phyloP scores from a whole-genome alignment of 164 flowering plant genomes.

The Litsea cubeba region DNA sequence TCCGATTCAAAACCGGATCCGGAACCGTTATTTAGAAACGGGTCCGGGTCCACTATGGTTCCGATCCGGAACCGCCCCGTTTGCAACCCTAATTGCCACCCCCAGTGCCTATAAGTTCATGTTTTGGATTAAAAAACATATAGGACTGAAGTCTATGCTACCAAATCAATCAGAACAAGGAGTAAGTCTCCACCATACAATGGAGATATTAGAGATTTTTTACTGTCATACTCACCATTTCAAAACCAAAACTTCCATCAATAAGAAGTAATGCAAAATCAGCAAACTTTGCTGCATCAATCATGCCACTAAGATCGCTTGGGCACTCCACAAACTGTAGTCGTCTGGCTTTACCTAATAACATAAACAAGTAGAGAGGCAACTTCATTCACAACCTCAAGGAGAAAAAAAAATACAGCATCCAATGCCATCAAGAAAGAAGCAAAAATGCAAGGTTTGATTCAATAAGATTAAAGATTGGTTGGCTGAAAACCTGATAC shows the following conservation, averaged over 20 bases:
- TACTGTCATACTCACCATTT: slow-evolving; percentile 66
- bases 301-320: slow-evolving; percentile 94
- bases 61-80: no score
- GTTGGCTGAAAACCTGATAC: slow-evolving; percentile 60
- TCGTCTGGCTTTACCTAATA: slow-evolving; percentile 78
- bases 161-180: background rate
- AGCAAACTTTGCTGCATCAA: slow-evolving; percentile 91
- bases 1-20: no score
- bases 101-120: no score
- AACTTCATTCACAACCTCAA: background rate
- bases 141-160: no score
- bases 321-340: slow-evolving; percentile 96
- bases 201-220: background rate
- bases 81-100: no score
- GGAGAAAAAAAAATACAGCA: background rate
- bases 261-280: slow-evolving; percentile 84
- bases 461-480: background rate
- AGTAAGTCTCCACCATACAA: background rate
- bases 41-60: no score
- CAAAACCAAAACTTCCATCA: slow-evolving; percentile 97
- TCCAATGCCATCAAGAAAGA: background rate
- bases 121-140: no score
- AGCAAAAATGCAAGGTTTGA: background rate
- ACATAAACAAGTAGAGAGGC: background rate
- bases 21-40: no score